Conservation (phyloP, 371 early-diverging fungal genomes). For the Apophysomyces ossiformis region DNA sequence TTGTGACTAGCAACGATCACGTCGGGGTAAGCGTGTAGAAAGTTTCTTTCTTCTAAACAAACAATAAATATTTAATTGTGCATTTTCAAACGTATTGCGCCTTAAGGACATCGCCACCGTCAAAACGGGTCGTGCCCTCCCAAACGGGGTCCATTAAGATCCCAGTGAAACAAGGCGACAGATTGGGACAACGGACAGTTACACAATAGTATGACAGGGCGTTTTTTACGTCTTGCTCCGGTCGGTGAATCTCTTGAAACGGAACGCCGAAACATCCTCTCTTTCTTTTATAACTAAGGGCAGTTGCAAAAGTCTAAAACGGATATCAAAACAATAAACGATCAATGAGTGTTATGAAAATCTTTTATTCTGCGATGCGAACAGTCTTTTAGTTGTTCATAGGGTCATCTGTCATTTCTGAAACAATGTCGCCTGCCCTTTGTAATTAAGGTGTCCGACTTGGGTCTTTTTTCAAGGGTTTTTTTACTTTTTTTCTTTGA, state of each 20-base stretch:
- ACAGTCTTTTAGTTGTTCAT: no score
- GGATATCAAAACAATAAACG: not conserved
- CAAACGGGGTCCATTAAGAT: not conserved
- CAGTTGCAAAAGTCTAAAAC: not conserved
- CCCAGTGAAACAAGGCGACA: not conserved
- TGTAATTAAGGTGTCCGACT: not conserved
- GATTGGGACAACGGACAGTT: not conserved
- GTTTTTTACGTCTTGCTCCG: not conserved
- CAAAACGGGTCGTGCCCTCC: not conserved
- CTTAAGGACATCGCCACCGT: not conserved
- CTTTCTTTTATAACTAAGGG: no score
- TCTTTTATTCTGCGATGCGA: not conserved
- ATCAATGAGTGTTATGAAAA: not conserved
- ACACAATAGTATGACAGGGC: conserved; percentile 6
- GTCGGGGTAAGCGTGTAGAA: not conserved
- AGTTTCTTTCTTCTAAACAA: not conserved
- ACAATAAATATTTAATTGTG: not conserved
- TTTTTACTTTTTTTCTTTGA: not conserved
- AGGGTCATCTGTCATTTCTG: not conserved
- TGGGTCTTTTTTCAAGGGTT: not conserved
- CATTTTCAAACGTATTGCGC: not conserved
- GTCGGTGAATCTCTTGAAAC: not conserved
- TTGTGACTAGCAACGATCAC: conserved; percentile 1
- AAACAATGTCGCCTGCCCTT: not conserved
- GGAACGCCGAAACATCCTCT: no score